These are phyloP conservation scores for Lophiotrema nucula DNA, from an alignment of 495 filamentous ascomycete species.

Conservation along the genomic window DNA sequence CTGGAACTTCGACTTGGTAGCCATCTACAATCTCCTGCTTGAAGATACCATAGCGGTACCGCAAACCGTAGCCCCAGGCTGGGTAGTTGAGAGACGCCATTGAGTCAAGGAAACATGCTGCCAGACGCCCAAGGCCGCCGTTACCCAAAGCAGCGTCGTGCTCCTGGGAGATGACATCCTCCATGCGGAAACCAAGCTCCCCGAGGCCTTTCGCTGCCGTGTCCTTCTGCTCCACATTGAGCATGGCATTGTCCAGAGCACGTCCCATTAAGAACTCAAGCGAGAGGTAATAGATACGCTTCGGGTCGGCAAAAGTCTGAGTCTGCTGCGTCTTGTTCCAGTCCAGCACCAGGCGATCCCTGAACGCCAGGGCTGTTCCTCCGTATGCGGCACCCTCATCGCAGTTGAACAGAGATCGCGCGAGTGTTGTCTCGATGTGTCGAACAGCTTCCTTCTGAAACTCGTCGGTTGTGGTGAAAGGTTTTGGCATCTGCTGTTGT, in stretches of 20 bases:
- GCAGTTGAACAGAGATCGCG: slow-evolving; percentile 96
- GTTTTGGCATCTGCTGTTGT: slow-evolving; percentile 53
- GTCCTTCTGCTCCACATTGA: slow-evolving; percentile 88
- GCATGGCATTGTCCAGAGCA: slow-evolving; percentile 96
- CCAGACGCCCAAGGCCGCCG: slow-evolving; percentile 89
- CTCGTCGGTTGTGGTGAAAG: slow-evolving; percentile 73
- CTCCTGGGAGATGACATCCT: slow-evolving; percentile 92
- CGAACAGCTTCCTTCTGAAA: slow-evolving; percentile 81
- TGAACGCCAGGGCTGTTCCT: slow-evolving; percentile 83
- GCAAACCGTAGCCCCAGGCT: slow-evolving; percentile 93
- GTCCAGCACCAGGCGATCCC: slow-evolving; percentile 87
- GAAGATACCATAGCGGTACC: slow-evolving; percentile 98
- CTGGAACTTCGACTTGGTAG: slow-evolving; percentile 94
- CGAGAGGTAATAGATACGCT: slow-evolving; percentile 93
- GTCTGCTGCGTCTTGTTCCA: slow-evolving; percentile 98
- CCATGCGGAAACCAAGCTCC: slow-evolving; percentile 93
- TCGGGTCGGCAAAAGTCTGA: slow-evolving; percentile 85
- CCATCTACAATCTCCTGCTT: slow-evolving; percentile 98
- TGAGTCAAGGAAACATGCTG: slow-evolving; percentile 95
- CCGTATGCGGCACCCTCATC: slow-evolving; percentile 93
- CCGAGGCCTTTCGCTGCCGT: slow-evolving; percentile 75
- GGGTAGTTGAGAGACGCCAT: slow-evolving; percentile 91
- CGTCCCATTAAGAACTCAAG: slow-evolving; percentile 97
- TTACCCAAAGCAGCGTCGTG: slow-evolving; percentile 96
- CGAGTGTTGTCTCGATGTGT: slow-evolving; percentile 94